Evolutionary conservation across 805 yeast genomes (phyloP).

Genomic region (Clavispora santaluciae): DNA sequence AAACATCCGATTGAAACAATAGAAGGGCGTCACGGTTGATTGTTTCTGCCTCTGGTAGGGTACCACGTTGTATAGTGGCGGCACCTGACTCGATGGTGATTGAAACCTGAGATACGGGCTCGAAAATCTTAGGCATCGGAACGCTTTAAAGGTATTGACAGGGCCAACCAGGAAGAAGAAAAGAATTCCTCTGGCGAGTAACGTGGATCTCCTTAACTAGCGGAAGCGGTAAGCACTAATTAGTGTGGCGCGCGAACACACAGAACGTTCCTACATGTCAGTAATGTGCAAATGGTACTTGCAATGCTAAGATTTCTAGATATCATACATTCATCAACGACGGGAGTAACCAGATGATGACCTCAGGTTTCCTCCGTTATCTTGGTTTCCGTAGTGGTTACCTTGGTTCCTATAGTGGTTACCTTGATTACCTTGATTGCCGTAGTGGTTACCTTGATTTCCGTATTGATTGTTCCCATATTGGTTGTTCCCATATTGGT

Average conservation of each 20-base stretch:
- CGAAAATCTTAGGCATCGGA: not conserved
- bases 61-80: not conserved
- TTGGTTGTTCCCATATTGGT: not conserved
- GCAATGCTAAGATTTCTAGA: not conserved
- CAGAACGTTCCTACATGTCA: too few relatives aligned
- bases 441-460: not conserved
- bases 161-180: too few relatives aligned
- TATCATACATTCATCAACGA: not conserved
- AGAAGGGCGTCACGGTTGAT: not conserved
- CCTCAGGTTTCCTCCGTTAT: not conserved
- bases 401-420: slow-evolving; percentile 1
- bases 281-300: not conserved
- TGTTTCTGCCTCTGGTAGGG: not conserved
- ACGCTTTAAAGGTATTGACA: too few relatives aligned
- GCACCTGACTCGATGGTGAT: not conserved
- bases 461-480: not conserved
- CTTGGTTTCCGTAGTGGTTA: not conserved
- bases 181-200: too few relatives aligned
- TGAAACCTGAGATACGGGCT: not conserved
- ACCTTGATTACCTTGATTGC: slow-evolving; percentile 2
- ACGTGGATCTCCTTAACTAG: too few relatives aligned
- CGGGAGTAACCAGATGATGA: not conserved
- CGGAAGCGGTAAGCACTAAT: too few relatives aligned
- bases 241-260: not conserved
- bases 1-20: slow-evolving; percentile 12